phyloP scores from a whole-genome alignment of 768 basidiomycete species.

The Termitomyces sp. region DNA sequence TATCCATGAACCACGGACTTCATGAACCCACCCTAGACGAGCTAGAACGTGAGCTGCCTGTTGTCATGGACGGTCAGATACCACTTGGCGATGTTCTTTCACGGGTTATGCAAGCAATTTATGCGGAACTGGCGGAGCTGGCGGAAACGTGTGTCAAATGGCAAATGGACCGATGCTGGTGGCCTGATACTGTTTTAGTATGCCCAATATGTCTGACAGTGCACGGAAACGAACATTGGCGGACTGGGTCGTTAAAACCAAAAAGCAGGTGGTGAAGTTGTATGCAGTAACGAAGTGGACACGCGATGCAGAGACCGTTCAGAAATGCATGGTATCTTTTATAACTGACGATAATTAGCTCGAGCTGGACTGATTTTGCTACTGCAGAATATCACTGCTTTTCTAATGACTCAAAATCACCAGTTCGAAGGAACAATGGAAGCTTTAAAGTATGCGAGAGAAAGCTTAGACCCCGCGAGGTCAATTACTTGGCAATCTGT shows the following conservation, averaged over 20 bases:
- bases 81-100: conserved; percentile 70
- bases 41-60: conserved; percentile 69
- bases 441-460: conserved; percentile 58
- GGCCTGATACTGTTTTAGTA: conserved; percentile 26
- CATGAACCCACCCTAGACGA: conserved; percentile 39
- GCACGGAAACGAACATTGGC: conserved; percentile 78
- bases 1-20: neutral
- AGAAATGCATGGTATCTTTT: conserved; percentile 72
- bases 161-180: neutral
- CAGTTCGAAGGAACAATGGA: conserved; percentile 72
- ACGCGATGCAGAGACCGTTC: conserved; percentile 74
- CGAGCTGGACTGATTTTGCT: neutral
- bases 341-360: neutral
- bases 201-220: conserved; percentile 79
- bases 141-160: conserved; percentile 74
- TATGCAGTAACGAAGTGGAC: conserved; percentile 88
- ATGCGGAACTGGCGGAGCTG: conserved; percentile 75
- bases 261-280: conserved; percentile 86
- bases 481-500: conserved; percentile 21
- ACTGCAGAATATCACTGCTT: conserved; percentile 76
- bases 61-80: conserved; percentile 69
- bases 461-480: conserved; percentile 76
- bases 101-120: conserved; percentile 71
- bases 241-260: conserved; percentile 86
- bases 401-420: conserved; percentile 78